Conservation (phyloP, 2,329 filamentous ascomycete species). For the Penicillium sp. region DNA sequence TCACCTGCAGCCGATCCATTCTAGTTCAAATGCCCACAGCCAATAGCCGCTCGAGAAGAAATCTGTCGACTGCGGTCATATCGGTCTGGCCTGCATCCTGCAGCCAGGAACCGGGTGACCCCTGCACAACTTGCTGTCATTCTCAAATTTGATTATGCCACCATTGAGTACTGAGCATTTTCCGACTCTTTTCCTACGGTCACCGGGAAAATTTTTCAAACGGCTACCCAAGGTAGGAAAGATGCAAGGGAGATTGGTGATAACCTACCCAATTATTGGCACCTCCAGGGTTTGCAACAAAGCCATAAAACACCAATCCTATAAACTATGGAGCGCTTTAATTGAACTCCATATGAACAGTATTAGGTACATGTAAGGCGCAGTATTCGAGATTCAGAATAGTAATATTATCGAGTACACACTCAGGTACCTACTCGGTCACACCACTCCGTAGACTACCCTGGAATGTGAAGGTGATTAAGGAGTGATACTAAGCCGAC, state of each 20-base stretch:
- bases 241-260: no score
- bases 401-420: no score
- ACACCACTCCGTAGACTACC: no score
- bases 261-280: neutral
- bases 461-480: no score
- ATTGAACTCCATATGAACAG: no score
- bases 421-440: no score
- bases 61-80: conserved; percentile 9
- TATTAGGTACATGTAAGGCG: no score
- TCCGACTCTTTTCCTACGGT: neutral
- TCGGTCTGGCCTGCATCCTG: conserved; percentile 9
- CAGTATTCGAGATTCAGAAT: no score
- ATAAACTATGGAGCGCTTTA: neutral
- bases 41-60: neutral
- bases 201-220: no score
- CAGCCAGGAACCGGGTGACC: conserved; percentile 11
- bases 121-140: conserved; percentile 3
- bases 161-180: neutral
- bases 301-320: neutral
- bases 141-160: neutral
- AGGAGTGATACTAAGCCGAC: no score
- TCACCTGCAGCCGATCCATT: neutral
- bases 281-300: neutral
- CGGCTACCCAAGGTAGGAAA: no score
- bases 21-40: neutral